Percentiles rank a stretch among this genome's conserved stretches.
Conservation (phyloP, 805 yeast species). For the Debaryomyces maramus region DNA sequence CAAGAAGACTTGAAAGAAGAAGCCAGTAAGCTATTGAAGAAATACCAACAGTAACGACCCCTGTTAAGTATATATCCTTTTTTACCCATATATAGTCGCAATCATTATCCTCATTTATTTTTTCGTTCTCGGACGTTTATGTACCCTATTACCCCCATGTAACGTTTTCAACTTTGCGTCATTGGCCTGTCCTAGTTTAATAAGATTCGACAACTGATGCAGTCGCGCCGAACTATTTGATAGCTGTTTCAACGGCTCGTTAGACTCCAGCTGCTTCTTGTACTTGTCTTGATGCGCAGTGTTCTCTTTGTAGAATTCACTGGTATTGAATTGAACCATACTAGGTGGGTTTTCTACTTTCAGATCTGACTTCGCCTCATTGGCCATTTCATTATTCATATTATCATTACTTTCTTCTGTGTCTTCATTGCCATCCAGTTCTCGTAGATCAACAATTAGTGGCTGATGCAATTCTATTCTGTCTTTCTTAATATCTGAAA, state of each 20-base stretch:
- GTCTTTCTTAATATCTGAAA: neutral
- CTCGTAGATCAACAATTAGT: neutral
- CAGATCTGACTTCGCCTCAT: neutral
- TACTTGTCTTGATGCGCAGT: neutral
- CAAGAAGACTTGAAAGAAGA: slow-evolving; percentile 53
- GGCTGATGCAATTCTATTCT: neutral
- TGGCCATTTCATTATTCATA: neutral
- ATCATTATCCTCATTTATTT: neutral
- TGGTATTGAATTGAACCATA: neutral
- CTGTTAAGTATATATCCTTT: neutral
- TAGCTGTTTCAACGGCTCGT: slow-evolving; percentile 1
- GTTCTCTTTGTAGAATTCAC: neutral
- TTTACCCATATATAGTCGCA: neutral
- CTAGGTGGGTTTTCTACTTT: neutral
- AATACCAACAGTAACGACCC: slow-evolving; percentile 29
- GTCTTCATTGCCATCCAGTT: neutral
- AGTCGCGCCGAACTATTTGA: neutral
- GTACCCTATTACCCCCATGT: neutral
- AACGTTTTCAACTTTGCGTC: neutral
- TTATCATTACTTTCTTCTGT: neutral
- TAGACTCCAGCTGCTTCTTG: neutral
- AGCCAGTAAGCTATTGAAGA: slow-evolving; percentile 46
- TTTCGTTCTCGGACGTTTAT: neutral
- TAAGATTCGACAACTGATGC: neutral
- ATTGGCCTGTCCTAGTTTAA: slow-evolving; percentile 2